Percentiles rank a stretch among this genome's conserved stretches.
phyloP scores from a whole-genome alignment of 2,329 filamentous ascomycete genomes.

The Graphiopsis chlorocephala region DNA sequence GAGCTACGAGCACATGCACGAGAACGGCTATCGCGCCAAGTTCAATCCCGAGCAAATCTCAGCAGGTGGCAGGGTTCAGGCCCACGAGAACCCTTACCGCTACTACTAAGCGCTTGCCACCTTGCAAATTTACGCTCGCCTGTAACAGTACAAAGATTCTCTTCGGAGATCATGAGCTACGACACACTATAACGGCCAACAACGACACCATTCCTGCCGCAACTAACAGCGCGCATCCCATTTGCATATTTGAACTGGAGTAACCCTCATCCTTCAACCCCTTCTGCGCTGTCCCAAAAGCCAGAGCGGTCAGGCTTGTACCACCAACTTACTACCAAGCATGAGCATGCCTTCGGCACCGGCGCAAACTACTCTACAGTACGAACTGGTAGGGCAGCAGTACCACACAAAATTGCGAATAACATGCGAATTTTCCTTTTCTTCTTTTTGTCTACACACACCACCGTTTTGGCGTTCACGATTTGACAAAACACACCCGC shows the following conservation, averaged over 20 bases:
- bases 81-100: conserved; percentile 13
- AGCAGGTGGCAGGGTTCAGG: neutral
- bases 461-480: neutral
- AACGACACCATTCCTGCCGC: conserved; percentile 3
- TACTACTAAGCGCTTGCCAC: conserved; percentile 8
- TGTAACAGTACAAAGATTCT: conserved; percentile 16
- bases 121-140: conserved; percentile 6
- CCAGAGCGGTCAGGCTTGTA: conserved; percentile 13
- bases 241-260: conserved; percentile 12
- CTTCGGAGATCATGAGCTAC: conserved; percentile 15
- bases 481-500: neutral
- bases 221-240: conserved; percentile 10
- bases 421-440: conserved; percentile 1
- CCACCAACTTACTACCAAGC: conserved; percentile 7
- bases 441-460: neutral
- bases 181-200: conserved; percentile 14
- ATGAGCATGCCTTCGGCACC: conserved; percentile 7
- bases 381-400: conserved; percentile 5
- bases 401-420: neutral
- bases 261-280: conserved; percentile 12
- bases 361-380: conserved; percentile 9
- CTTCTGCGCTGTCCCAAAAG: neutral
- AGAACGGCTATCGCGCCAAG: conserved; percentile 3
- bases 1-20: neutral
- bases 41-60: neutral